phyloP scores from a whole-genome alignment of 1,284 basidiomycete genomes.

The Boletus sp. region DNA sequence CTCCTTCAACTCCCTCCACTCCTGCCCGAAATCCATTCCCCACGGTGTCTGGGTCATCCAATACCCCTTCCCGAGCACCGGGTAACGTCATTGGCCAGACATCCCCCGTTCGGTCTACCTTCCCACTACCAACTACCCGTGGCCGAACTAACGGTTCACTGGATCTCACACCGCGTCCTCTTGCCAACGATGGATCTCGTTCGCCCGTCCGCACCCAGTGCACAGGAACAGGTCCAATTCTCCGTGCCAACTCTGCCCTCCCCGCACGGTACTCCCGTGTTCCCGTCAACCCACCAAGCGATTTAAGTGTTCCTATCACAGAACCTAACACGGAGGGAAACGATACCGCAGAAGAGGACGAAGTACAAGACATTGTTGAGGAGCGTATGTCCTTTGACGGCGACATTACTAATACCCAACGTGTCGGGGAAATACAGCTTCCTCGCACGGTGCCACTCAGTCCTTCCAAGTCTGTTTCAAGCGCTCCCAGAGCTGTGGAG shows the following conservation, averaged over 20 bases:
- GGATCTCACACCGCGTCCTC: constrained; percentile 25
- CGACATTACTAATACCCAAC: constrained; percentile 38
- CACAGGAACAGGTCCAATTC: constrained; percentile 28
- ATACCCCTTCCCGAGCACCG: constrained; percentile 12
- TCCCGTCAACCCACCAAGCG: constrained; percentile 13
- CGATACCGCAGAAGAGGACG: constrained; percentile 30
- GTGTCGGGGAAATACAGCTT: constrained; percentile 34
- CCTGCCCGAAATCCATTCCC: constrained; percentile 22
- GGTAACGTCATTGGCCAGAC: constrained; percentile 15
- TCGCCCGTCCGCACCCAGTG: constrained; percentile 35
- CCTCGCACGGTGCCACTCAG: constrained; percentile 41
- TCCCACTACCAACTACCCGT: constrained; percentile 22
- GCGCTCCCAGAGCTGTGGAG: constrained; percentile 9
- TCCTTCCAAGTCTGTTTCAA: constrained; percentile 24
- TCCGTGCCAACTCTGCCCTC: constrained; percentile 31
- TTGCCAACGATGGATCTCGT: constrained; percentile 21
- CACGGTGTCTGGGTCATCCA: constrained; percentile 19
- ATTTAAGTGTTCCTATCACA: constrained; percentile 2
- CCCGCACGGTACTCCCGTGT: constrained; percentile 34
- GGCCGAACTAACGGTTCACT: constrained; percentile 23
- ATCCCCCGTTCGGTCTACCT: constrained; percentile 24
- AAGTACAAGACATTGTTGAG: constrained; percentile 24
- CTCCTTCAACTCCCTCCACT: constrained; percentile 23
- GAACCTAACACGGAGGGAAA: constrained; percentile 19
- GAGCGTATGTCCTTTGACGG: constrained; percentile 25